Evolutionary conservation across 2,329 filamentous ascomycete species (phyloP).

Genomic region (Gyromitra esculenta): DNA sequence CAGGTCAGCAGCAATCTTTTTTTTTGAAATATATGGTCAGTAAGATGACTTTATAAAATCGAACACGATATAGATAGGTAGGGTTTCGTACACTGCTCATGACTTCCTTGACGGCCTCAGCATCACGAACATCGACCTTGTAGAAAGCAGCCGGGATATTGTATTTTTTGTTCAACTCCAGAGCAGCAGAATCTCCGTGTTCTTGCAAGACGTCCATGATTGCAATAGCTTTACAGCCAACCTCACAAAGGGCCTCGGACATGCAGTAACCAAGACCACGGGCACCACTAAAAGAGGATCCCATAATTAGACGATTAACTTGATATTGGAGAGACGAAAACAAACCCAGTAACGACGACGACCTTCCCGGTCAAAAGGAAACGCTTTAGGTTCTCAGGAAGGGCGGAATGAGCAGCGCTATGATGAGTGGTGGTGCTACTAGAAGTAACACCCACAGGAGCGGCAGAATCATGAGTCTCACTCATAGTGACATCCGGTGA

Average conservation of each 20-base stretch:
- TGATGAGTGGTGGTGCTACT: conserved; percentile 8
- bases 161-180: conserved; percentile 76
- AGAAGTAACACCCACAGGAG: conserved; percentile 2
- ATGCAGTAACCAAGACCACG: conserved; percentile 82
- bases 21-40: conserved; percentile 27
- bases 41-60: conserved; percentile 7
- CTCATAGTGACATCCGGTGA: conserved; percentile 46
- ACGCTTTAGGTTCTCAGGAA: conserved; percentile 69
- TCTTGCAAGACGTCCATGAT: conserved; percentile 82
- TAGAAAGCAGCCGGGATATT: conserved; percentile 78
- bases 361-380: conserved; percentile 76
- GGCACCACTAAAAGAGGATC: conserved; percentile 68
- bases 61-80: neutral
- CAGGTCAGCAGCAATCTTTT: conserved; percentile 67
- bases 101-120: conserved; percentile 73
- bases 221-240: conserved; percentile 76
- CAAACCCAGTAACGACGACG: conserved; percentile 76
- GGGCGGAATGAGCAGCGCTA: conserved; percentile 33
- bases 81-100: conserved; percentile 68
- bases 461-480: conserved; percentile 35
- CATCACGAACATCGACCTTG: conserved; percentile 80
- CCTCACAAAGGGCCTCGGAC: conserved; percentile 79
- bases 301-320: conserved; percentile 27
- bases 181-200: conserved; percentile 74
- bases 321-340: conserved; percentile 35